Base-by-base conservation (phyloP, 1,284 basidiomycete species). In the Sphagnurus paluster region DNA sequence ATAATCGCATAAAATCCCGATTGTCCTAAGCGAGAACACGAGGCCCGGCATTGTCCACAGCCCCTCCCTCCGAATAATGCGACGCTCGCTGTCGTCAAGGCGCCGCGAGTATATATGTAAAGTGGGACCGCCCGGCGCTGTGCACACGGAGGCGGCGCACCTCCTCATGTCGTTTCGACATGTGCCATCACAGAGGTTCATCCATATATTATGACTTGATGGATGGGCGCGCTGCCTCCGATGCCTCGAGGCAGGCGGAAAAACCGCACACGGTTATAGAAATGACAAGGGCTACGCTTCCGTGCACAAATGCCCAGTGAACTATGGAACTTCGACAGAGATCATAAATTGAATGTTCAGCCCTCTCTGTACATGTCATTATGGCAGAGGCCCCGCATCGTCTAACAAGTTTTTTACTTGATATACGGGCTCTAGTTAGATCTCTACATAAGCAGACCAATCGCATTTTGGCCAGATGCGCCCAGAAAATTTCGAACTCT, bases 1-100 rank as follows among this genome's bases (percentile, higher is more conserved):
- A 46, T 45, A 51, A 17, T 52, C 51, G 45, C 49, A 47, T 52
- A 50, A 54, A 46, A 50, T 21, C 35, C 49, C 44, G 50, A 54
- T 52, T 52, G 53, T 56, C 39, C 46, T 53, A 56, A 56, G 55
- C 53, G 50, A 55, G 38, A 37, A 32, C 50, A 42, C 42, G 48
- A 53, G 48, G 44, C 24, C 23, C 39, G 49, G 45, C 45, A 54
- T 52, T 54, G 42, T 48, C 28, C 34, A 17, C 21, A n/a, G 2
- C 7, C 24, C 7, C 8, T 20, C 30, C 24, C 17, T 30, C 29
- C 25, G 33, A n/a, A 45, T 43, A 42, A 43, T 43, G 23, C 19
- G 16, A 20, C 7, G n/a, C 26, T 32, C 25, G 19, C 32, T 19
- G 32, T 17, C 32, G 16, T n/a, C n/a, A n/a, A n/a, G n/a, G n/a